These are phyloP conservation scores for Candida silvicultrix DNA, from an alignment of 805 yeast genomes.

Conservation along the genomic window DNA sequence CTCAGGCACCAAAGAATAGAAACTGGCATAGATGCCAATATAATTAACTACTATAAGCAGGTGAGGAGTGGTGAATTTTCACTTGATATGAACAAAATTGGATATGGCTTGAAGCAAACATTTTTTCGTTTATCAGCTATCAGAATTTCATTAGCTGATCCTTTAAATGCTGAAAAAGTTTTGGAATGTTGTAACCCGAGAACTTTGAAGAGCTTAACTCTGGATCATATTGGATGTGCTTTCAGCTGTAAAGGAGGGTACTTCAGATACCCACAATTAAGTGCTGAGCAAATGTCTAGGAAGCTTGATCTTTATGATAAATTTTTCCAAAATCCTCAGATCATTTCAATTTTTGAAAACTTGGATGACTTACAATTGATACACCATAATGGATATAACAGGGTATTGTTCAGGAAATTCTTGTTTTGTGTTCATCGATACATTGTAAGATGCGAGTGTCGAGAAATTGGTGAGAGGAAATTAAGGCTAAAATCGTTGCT, in stretches of 20 bases:
- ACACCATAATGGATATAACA: constrained; percentile 6
- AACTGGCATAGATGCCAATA: neutral
- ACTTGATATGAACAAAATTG: constrained; percentile 4
- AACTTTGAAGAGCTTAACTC: constrained; percentile 1
- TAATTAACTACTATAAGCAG: neutral
- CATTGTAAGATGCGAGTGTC: neutral
- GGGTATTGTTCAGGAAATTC: constrained; percentile 7
- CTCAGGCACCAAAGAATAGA: neutral
- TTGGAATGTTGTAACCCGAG: constrained; percentile 1
- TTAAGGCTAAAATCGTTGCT: neutral
- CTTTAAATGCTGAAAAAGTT: constrained; percentile 1
- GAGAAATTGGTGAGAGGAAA: neutral
- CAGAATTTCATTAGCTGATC: constrained; percentile 5
- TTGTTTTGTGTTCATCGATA: constrained; percentile 1
- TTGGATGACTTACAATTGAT: constrained; percentile 1
- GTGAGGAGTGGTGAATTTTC: neutral
- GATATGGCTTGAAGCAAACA: constrained; percentile 1
- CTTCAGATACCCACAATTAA: too few relatives aligned
- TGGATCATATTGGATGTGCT: constrained; percentile 6
- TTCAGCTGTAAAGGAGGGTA: neutral
- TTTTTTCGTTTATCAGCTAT: constrained; percentile 1
- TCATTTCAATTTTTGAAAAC: neutral
- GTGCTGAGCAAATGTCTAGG: neutral
- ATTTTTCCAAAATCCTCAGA: constrained; percentile 3
- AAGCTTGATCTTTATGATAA: neutral